Conservation (phyloP, 768 basidiomycete genomes). For the Rhodosporidiobolus odoratus region DNA sequence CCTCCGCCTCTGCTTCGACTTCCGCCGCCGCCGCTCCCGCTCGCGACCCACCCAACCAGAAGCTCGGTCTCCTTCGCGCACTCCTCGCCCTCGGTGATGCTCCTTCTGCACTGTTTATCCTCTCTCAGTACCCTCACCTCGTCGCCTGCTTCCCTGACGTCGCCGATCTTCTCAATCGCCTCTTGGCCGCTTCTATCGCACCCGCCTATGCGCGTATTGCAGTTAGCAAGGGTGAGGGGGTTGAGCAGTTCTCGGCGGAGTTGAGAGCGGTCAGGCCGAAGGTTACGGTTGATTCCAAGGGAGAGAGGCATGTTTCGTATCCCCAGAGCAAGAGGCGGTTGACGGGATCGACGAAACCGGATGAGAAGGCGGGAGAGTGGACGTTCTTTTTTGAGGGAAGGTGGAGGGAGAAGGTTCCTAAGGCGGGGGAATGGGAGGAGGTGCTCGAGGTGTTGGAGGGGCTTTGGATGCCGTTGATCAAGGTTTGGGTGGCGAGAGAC, state of each 20-base stretch:
- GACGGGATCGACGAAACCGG: slow-evolving; percentile 11
- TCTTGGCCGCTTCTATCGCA: slow-evolving; percentile 63
- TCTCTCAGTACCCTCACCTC: slow-evolving; percentile 79
- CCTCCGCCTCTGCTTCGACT: not conserved
- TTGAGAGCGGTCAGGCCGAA: slow-evolving; percentile 13
- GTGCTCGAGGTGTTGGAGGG: slow-evolving; percentile 19
- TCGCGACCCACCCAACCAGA: slow-evolving; percentile 61
- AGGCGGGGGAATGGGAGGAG: slow-evolving; percentile 17
- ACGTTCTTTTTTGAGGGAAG: slow-evolving; percentile 39
- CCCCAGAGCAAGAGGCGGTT: not conserved
- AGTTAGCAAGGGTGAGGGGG: not conserved
- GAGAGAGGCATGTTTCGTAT: slow-evolving; percentile 40
- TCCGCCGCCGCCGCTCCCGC: slow-evolving; percentile 2
- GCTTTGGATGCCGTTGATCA: slow-evolving; percentile 22
- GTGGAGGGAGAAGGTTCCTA: slow-evolving; percentile 35
- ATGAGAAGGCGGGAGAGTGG: slow-evolving; percentile 10
- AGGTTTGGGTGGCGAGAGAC: slow-evolving; percentile 13
- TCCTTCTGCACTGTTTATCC: slow-evolving; percentile 66
- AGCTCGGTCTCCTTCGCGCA: slow-evolving; percentile 67
- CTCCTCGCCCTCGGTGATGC: slow-evolving; percentile 82
- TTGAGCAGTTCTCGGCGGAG: slow-evolving; percentile 9
- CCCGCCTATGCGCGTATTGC: slow-evolving; percentile 55
- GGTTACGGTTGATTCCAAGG: slow-evolving; percentile 2
- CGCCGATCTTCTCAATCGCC: slow-evolving; percentile 76
- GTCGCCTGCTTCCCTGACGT: slow-evolving; percentile 73